phyloP scores from a whole-genome alignment of 2,329 filamentous ascomycete species.

The Phaeosphaeriaceae sp. region DNA sequence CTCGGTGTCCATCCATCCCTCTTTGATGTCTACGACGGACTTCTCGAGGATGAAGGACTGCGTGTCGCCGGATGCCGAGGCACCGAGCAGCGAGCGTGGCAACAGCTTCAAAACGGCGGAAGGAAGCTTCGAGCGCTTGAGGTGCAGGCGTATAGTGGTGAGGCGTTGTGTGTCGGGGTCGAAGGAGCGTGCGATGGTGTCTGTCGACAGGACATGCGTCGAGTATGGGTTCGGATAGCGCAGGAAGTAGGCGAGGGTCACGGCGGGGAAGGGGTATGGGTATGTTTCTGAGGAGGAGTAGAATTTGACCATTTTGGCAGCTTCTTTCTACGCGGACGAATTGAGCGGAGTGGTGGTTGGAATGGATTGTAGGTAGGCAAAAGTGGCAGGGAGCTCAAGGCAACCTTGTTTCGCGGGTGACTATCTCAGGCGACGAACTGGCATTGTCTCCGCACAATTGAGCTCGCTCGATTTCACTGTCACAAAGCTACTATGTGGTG shows the following conservation, averaged over 20 bases:
- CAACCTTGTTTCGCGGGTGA: conserved; percentile 28
- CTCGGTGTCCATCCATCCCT: conserved; percentile 85
- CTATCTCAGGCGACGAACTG: conserved; percentile 28
- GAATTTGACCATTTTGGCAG: conserved; percentile 59
- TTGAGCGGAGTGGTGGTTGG: conserved; percentile 1
- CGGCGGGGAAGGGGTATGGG: conserved; percentile 82
- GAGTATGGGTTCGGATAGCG: conserved; percentile 88
- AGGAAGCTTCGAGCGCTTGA: conserved; percentile 82
- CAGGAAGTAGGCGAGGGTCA: conserved; percentile 88
- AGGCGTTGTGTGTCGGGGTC: conserved; percentile 77
- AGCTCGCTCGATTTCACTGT: conserved; percentile 30
- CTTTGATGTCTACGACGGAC: conserved; percentile 77
- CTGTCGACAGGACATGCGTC: conserved; percentile 81
- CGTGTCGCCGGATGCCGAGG: conserved; percentile 66
- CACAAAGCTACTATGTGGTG: conserved; percentile 9
- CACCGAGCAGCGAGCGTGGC: conserved; percentile 73
- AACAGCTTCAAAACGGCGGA: conserved; percentile 77
- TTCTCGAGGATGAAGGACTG: conserved; percentile 83
- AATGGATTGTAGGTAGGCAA: conserved; percentile 11
- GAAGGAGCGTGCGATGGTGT: conserved; percentile 78
- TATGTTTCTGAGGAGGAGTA: conserved; percentile 71
- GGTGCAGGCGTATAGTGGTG: conserved; percentile 79
- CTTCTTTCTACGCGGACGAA: not conserved
- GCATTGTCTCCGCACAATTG: conserved; percentile 39
- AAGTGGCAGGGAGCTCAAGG: conserved; percentile 10